A percentile compares a stretch with the other conserved stretches of the same genome.
These are phyloP conservation scores for Blastobotrys mokoenaii DNA, from an alignment of 805 yeast genomes.

Conservation along the genomic window DNA sequence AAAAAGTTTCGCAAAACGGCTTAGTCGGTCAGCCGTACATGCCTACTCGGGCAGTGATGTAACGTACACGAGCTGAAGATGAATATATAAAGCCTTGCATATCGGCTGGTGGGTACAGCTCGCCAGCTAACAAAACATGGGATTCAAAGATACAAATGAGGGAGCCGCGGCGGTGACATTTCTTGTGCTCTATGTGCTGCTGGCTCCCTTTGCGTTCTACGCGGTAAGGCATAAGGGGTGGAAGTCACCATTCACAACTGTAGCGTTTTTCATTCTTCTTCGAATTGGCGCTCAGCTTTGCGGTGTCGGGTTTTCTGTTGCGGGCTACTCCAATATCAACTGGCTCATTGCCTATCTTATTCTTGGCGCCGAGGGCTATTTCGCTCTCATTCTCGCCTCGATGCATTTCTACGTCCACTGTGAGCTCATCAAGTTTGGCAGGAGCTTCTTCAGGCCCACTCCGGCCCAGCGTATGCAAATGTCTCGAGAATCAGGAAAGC, in stretches of 20 bases:
- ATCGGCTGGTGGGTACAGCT: too few species aligned
- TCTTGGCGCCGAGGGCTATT: slow-evolving; percentile 17
- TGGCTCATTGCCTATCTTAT: slow-evolving; percentile 16
- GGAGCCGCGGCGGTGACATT: slow-evolving; percentile 10
- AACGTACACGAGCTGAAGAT: too few species aligned
- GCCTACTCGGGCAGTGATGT: too few species aligned
- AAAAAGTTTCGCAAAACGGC: too few species aligned
- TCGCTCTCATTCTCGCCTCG: slow-evolving; percentile 11
- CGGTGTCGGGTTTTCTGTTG: slow-evolving; percentile 9
- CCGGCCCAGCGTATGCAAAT: neutral
- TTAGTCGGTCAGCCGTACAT: too few species aligned
- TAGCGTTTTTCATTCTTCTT: slow-evolving; percentile 8
- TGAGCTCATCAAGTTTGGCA: neutral
- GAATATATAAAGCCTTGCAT: too few species aligned
- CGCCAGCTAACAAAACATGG: too few species aligned
- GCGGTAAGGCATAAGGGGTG: slow-evolving; percentile 5
- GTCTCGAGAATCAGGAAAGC: neutral
- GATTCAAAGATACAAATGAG: slow-evolving; percentile 5
- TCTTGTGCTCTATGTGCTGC: slow-evolving; percentile 7
- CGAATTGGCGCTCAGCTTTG: slow-evolving; percentile 14
- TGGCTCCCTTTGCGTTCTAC: slow-evolving; percentile 4
- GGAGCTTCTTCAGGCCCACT: slow-evolving; percentile 1
- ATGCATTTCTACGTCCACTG: slow-evolving; percentile 7
- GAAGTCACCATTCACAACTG: slow-evolving; percentile 7
- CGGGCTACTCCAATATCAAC: slow-evolving; percentile 3